Base-by-base conservation (phyloP, 2,329 filamentous ascomycete genomes). In the Bertia moriformis region DNA sequence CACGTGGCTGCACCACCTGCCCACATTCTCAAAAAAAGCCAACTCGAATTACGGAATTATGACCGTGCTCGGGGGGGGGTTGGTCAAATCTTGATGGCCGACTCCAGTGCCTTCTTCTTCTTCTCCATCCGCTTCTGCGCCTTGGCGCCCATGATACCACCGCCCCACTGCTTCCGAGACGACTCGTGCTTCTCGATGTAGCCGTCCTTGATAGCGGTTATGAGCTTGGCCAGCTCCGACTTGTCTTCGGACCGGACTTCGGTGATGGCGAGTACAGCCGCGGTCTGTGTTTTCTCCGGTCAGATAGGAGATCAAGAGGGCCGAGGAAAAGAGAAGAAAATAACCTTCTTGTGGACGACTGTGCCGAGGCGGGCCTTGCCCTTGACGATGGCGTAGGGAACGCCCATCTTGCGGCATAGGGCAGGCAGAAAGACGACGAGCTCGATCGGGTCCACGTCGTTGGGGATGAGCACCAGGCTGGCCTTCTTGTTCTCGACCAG, bases 401-500 rank as follows among this genome's bases (percentile, higher is more conserved):
- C 81, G 71, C 93, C 93, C 89, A 98, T 98, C 85, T 98, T 98
- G 69, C 89, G 84, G 85, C 91, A 98, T 53, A 98, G 83, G 58
- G 91, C 88, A 52, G 91, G 91, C 49, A 98, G 79, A 83, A 94
- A 98, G 68, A 98, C 86, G 59, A 98, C 93, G 56, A 98, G 73
- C 78, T 98, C 91, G 61, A 98, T 98, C 57, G 91, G 91, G 76
- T 98, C 91, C 56, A 98, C 93, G 62, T 98, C 91, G 73, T 98
- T 95, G 65, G 91, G 85, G 63, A 98, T 98, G 55, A 98, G 80
- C 61, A 98, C 93, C 50, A 98, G 78, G 47, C 85, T 80, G 51
- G 91, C 89, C 83, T 98, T 98, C 86, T 98, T 98, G 78, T 95
- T 95, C 81, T 94, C 87, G 56, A 94, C 84, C 54, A 94, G 76